These are phyloP conservation scores for Erysimum cheiri DNA, from an alignment of 441 rosid genomes.

Conservation along the genomic window DNA sequence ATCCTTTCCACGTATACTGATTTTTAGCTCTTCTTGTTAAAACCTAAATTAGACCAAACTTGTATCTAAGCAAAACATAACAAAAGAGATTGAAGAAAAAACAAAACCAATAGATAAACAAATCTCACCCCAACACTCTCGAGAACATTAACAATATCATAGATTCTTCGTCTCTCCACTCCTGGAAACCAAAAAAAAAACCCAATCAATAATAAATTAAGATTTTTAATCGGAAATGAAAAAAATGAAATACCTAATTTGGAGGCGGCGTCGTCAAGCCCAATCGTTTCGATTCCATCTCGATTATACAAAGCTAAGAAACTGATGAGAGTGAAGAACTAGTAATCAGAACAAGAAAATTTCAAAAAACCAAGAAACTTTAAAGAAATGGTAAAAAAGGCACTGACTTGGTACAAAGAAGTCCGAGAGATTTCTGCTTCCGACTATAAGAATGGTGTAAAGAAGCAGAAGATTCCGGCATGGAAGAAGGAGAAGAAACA, in stretches of 20 bases:
- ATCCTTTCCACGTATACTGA: slow-evolving; percentile 91
- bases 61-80: slow-evolving; percentile 9
- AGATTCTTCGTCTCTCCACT: slow-evolving; percentile 89
- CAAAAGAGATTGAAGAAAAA: background rate
- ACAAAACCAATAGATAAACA: background rate
- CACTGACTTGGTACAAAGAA: slow-evolving; percentile 77
- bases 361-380: background rate
- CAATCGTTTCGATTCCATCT: slow-evolving; percentile 66
- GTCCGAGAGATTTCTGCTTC: slow-evolving; percentile 89
- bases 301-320: slow-evolving; percentile 76
- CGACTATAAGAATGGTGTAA: slow-evolving; percentile 67
- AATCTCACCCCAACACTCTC: slow-evolving; percentile 90
- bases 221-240: background rate
- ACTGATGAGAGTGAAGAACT: slow-evolving; percentile 42
- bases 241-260: slow-evolving; percentile 60
- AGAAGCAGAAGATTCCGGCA: slow-evolving; percentile 50
- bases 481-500: slow-evolving; percentile 38
- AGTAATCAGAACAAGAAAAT: background rate
- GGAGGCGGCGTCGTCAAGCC: slow-evolving; percentile 85
- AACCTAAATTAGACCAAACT: slow-evolving; percentile 54
- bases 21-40: slow-evolving; percentile 80
- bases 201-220: slow-evolving; percentile 20
- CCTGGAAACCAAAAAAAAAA: slow-evolving; percentile 46
- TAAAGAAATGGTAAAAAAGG: background rate
- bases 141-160: slow-evolving; percentile 86